Evolutionary conservation across 768 basidiomycete species (phyloP), one percentile per base, ranked within the genome.

Genomic region (Russula virescens): DNA sequence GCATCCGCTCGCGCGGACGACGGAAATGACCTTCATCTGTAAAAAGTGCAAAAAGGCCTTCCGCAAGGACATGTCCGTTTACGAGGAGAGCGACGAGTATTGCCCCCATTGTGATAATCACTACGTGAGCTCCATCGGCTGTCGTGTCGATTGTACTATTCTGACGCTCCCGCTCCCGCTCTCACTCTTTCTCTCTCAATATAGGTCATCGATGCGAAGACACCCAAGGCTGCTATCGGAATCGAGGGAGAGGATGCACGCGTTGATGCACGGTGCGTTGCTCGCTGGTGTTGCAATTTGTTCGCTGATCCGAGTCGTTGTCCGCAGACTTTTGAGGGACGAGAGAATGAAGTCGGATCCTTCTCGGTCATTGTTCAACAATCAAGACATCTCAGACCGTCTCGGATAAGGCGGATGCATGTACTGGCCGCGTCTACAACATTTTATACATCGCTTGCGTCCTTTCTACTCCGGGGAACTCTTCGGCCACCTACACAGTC

Each of bases 21-120:
- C 80, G 46, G 97, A 99, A 76, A 91, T 92, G 90, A 75, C 76
- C 6, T 91, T 93, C 71, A 75, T 83, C 61, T 93, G 90, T 77
- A 93, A 93, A 72, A 92, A 92, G 74, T 92, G 91, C 78, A 91
- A 90, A 74, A 97, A 96, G 77, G 94, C 93, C 5, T 98, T 99
- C 72, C 78, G 95, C 66, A 98, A 99, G 77, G 94, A 98, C 74
- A 94, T 98, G 93, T 66, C 79, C 0, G 75, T 74, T 8, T 98
- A 92, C 70, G 96, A 98, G 69, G 96, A 99, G 73, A 94, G 93
- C 71, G 95, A 98, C 72, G 97, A 99, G 75, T 98, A 87, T 72
- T 98, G 97, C 72, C 97, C 96, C 0, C 89, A 97, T 74, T 98
- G 97, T 71, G 97, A 98, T 75, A 98, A 98, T 72, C 95, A 95